phyloP scores from a whole-genome alignment of 2,329 filamentous ascomycete species.

The Clarireedia monteithiana region DNA sequence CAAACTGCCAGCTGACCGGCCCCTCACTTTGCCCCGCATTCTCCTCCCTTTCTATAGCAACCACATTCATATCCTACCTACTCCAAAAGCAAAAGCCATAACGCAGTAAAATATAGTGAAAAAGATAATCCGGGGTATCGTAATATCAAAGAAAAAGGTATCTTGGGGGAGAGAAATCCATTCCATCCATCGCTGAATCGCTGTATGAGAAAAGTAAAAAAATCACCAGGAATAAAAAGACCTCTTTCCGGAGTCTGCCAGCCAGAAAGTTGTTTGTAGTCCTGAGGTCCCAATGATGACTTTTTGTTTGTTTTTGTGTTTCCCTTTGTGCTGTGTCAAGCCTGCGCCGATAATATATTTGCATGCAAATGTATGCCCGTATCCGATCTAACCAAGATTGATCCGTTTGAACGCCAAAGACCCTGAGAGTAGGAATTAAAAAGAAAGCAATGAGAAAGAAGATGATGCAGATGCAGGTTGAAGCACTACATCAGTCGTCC shows the following conservation, averaged over 20 bases:
- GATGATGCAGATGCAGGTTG: no score
- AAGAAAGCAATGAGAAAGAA: not conserved
- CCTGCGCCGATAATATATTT: not conserved
- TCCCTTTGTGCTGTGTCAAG: not conserved
- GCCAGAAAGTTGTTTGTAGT: not conserved
- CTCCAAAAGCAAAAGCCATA: not conserved
- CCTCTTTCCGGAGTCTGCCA: not conserved
- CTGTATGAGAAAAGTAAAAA: not conserved
- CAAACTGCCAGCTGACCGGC: no score
- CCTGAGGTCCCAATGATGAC: not conserved
- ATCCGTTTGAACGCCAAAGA: no score
- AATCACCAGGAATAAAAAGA: not conserved
- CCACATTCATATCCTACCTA: not conserved
- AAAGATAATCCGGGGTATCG: not conserved
- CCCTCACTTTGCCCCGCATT: no score
- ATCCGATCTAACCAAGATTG: not conserved
- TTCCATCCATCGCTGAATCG: not conserved
- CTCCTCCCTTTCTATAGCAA: no score
- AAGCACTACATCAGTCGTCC: not conserved
- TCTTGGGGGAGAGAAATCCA: not conserved
- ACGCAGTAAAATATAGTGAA: not conserved
- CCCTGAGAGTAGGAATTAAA: not conserved
- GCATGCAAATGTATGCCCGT: not conserved
- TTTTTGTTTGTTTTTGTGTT: not conserved
- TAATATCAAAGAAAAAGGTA: not conserved